Base-by-base conservation (phyloP, 805 yeast species). In the Wickerhamomyces hampshirensis region DNA sequence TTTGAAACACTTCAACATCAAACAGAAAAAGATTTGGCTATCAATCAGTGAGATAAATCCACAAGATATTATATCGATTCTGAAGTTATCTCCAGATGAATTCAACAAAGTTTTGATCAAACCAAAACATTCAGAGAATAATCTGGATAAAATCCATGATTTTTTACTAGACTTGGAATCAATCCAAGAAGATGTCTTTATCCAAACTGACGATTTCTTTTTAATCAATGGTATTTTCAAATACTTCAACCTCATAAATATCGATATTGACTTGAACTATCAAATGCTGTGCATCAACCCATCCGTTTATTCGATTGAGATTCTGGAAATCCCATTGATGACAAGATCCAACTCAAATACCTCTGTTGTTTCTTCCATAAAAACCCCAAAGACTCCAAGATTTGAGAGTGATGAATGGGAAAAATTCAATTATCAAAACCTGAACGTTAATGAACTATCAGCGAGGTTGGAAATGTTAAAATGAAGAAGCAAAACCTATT, bases 251-350 rank as follows among this genome's bases (percentile, higher is more conserved):
- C 28, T 48, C 5, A 15, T 21, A 14, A 15, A 30, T 14, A 15
- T 40, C 16, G 35, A 35, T 3, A 38, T 44, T 21, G 46, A 48
- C 23, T 31, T 48, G 6, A 28, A 33, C 2, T 40, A 39, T 6
- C 43, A 47, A 9, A 33, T 50, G 17, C 30, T 50, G 7, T 48
- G 53, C 23, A 47, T 50, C 24, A 40, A 43, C 11, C 55, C 55
- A 31, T 39, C 40, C n/a, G 42, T 39, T 14, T 50, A 50, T 33
- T 46, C 48, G 17, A 45, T 46, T 23, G 37, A 46, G 23, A 31
- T 48, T 14, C 44, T 40, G 18, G 48, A 42, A 13, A 38, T 47
- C 16, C 52, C 52, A 27, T 43, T 40, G 13, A 47, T 49, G 47
- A 45, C 53, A 11, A 43, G 53, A 37, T 47, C 51, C 5, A 47